Base-by-base conservation (phyloP, 169 alveolate genomes). In the Cryptosporidium sp. region DNA sequence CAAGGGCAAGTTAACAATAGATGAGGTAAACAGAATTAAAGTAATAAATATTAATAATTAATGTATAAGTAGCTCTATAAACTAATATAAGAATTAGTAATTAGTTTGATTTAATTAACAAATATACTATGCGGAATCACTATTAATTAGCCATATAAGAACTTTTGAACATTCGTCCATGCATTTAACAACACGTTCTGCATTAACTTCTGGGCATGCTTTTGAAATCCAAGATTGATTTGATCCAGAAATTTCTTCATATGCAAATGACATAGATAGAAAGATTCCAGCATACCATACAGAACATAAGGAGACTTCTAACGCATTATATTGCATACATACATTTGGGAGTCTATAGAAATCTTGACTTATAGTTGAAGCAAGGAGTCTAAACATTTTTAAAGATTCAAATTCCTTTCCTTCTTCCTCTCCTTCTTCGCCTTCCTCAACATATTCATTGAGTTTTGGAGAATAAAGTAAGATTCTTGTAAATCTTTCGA, bases 271-370 rank as follows among this genome's bases (percentile, higher is more conserved):
- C 56, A 80, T 45, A 7, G 89, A 80, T 4, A 80, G 68, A 21
- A 80, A 23, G 29, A 80, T 60, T 23, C 89, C 89, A 33, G 89
- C 73, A 67, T 62, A 67, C 89, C 89, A 80, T 33, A 60, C 75
- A 12, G 89, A 80, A 44, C 89, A 80, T 44, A 80, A 16, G 2
- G 89, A 80, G 33, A 80, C 31, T 45, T 80, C 89, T 16, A 48
- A 21, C 0, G 75, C 33, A 31, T 65, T 23, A 26, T 62, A 80
- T 48, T 80, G 72, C 89, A 80, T 80, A 42, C 89, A 80, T 6
- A 42, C 89, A 39, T 80, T 60, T 39, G 89, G 89, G 33, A 80
- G 68, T 48, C 89, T 60, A 33, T 80, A 80, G 14, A 80, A 48
- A 48, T 80, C 89, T 69, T 62, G 12, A 39, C 80, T 60, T 23